Evolutionary conservation across 345 rosid genomes (phyloP).

Genomic region (Eutrema yunnanense): DNA sequence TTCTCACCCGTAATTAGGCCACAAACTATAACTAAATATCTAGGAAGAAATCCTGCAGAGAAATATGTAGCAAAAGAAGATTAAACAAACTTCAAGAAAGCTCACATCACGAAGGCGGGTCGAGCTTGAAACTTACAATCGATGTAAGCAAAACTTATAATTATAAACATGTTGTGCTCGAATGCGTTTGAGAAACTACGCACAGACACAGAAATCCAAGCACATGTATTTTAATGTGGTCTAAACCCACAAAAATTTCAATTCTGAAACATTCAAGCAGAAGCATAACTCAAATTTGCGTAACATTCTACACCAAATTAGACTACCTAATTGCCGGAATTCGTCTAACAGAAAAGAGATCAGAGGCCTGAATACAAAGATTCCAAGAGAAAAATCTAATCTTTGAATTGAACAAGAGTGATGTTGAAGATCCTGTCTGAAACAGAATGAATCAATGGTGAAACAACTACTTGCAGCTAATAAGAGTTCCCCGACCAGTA

Average conservation of each 20-base stretch:
- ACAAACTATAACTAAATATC: not conserved
- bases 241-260: not conserved
- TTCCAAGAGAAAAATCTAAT: not conserved
- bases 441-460: conserved; percentile 1
- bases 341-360: not conserved
- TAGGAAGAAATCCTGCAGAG: conserved; percentile 1
- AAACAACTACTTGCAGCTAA: conserved; percentile 3
- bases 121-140: not conserved
- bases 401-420: not conserved
- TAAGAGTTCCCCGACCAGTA: not conserved
- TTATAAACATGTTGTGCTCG: not conserved
- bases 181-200: no score
- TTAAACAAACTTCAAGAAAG: not conserved
- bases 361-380: not conserved
- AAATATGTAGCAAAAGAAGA: not conserved
- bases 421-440: not conserved
- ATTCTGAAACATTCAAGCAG: not conserved
- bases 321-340: not conserved
- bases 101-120: not conserved
- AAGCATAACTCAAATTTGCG: not conserved
- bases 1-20: conserved; percentile 16
- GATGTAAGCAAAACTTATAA: not conserved
- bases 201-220: not conserved
- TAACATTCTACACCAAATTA: not conserved
- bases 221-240: not conserved